These are phyloP conservation scores for Lactarius akahatsu DNA, from an alignment of 768 basidiomycete species.

Conservation along the genomic window DNA sequence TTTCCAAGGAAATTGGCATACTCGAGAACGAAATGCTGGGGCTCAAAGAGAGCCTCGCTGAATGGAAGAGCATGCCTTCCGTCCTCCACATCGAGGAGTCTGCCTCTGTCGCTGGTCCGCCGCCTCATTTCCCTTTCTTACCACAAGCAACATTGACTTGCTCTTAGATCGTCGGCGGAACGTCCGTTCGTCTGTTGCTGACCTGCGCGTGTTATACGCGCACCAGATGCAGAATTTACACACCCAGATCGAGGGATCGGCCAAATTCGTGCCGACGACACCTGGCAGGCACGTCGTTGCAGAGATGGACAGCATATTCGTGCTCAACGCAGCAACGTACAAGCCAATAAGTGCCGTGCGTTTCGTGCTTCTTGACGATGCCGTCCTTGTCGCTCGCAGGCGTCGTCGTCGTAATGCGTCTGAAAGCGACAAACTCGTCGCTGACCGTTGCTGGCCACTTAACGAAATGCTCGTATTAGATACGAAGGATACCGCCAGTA, in stretches of 20 bases:
- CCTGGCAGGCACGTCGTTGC: conserved; percentile 89
- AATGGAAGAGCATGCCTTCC: conserved; percentile 96
- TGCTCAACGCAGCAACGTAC: conserved; percentile 93
- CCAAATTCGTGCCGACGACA: conserved; percentile 90
- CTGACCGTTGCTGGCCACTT: conserved; percentile 90
- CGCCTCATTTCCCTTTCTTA: conserved; percentile 19
- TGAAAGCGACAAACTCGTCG: conserved; percentile 74
- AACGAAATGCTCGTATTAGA: conserved; percentile 94
- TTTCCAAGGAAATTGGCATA: conserved; percentile 95
- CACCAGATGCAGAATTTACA: conserved; percentile 93
- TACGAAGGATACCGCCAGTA: conserved; percentile 92
- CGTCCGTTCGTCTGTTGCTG: conserved; percentile 89
- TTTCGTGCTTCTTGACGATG: conserved; percentile 89
- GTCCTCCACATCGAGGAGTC: conserved; percentile 87
- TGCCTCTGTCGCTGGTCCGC: conserved; percentile 56
- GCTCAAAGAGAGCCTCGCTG: conserved; percentile 88
- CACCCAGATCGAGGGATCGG: conserved; percentile 87
- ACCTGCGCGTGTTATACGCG: conserved; percentile 90
- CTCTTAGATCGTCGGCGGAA: conserved; percentile 52
- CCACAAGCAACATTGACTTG: background rate
- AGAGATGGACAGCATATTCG: conserved; percentile 79
- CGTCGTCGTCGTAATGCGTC: conserved; percentile 61
- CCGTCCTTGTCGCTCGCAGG: conserved; percentile 82
- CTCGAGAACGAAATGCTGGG: conserved; percentile 98
- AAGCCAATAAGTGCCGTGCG: conserved; percentile 84